Evolutionary conservation across 2,329 filamentous ascomycete genomes (phyloP), one percentile per base, ranked within the genome.

Genomic region (Clonostachys sp.): DNA sequence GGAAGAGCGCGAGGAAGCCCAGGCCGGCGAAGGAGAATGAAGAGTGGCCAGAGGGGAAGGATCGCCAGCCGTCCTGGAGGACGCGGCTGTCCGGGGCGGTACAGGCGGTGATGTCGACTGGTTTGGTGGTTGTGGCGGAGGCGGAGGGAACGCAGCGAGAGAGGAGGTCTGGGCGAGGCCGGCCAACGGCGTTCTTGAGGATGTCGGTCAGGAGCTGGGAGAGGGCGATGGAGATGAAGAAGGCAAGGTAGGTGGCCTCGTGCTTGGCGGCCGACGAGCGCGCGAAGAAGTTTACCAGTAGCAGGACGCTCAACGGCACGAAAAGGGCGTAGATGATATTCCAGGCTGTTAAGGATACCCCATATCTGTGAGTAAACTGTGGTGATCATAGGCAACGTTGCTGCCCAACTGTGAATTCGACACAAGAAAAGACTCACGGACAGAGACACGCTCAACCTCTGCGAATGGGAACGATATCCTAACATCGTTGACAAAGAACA

Each of bases 401-500:
- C 12, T 14, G 20, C 13, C 38, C 13, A 12, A 16, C 14, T 39
- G 13, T 17, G 14, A 43, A 6, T n/a, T 34, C 8, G 12, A 18
- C 12, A 38, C n/a, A 36, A 14, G 38, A n/a, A 45, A 30, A 39
- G 34, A 72, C 84, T 55, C 74, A 87, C 86, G 64, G 13, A 95
- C 83, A 8, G 90, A 77, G 0, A 99, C 94, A 52, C 91, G 81
- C 66, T 99, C 91, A 45, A 86, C 69, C 48, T 86, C 76, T 18
- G 94, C 90, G 67, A 95, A 87, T 1, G 94, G 94, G 60, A 87
- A 96, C 53, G 89, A 85, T 50, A 97, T 90, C 44, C 83, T 75
- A 20, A 88, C 78, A 63, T 97, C 90, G 62, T 91, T 87, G 52
- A 97, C 80, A 53, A 83, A 87, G 71, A 99, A 97, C 82, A 96